A percentile compares a stretch with the other conserved stretches of the same genome.
These are phyloP conservation scores for Chamaecrista fasciculata DNA, from an alignment of 306 rosid species.

Conservation along the genomic window DNA sequence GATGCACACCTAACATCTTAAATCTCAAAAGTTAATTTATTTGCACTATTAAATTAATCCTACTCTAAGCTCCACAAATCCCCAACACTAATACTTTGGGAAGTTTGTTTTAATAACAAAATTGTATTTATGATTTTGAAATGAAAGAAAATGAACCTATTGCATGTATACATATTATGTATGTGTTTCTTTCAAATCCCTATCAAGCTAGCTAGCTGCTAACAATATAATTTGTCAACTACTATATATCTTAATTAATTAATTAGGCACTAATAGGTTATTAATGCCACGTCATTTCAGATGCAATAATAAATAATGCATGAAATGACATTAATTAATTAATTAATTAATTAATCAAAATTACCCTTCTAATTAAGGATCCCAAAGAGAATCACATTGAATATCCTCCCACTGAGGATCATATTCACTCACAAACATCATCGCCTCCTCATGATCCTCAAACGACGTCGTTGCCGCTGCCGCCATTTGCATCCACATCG, in stretches of 20 bases:
- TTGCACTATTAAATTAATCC: neutral
- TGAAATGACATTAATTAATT: neutral
- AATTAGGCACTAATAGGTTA: neutral
- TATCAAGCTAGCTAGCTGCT: neutral
- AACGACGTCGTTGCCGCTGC: slow-evolving; percentile 23
- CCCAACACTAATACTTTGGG: neutral
- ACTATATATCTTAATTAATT: neutral
- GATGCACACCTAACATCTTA: too few species aligned
- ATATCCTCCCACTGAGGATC: slow-evolving; percentile 41
- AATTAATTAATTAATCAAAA: neutral
- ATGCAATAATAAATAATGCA: neutral
- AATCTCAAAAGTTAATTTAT: too few species aligned
- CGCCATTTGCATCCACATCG: slow-evolving; percentile 48
- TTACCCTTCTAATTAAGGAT: slow-evolving; percentile 33
- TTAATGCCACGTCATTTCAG: neutral
- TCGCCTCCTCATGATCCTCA: slow-evolving; percentile 32
- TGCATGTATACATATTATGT: too few species aligned
- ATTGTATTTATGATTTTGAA: too few species aligned
- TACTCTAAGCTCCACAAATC: neutral
- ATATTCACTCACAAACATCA: slow-evolving; percentile 30
- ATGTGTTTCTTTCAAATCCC: too few species aligned
- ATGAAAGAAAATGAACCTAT: too few species aligned
- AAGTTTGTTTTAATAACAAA: too few species aligned
- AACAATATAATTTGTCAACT: slow-evolving; percentile 4
- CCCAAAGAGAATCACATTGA: slow-evolving; percentile 47